Evolutionary conservation across 1,284 basidiomycete genomes (phyloP), one percentile per base, ranked within the genome.

Genomic region (Ustilago nuda): DNA sequence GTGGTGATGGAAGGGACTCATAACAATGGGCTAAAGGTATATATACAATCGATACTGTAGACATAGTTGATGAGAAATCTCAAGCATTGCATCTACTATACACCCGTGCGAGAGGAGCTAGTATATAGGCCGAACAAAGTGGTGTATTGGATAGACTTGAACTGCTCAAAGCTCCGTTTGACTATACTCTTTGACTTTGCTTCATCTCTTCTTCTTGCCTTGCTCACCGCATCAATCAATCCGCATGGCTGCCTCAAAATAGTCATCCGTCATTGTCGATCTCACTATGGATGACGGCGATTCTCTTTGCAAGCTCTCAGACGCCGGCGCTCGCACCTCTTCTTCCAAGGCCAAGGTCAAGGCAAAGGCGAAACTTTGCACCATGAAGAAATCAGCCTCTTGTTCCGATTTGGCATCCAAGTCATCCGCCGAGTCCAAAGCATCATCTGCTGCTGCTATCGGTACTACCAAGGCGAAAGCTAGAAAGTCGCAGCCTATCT

Each of bases 241-340:
- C 55, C 27, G 7, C 55, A 62, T 61, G 62, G 56, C 64, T 11
- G 52, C 33, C 32, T 13, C 56, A 37, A 15, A 60, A 30, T 15
- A 66, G 15, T 27, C 60, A 8, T 54, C 60, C 33, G 56, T 43
- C 52, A 37, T 56, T 17, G 65, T 76, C 32, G 68, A 72, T 45
- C 65, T 75, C 54, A 75, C 67, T 17, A 36, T 53, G 52, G 63
- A 62, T 55, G 62, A 62, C 50, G 56, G 48, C 8, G 67, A 62
- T n/a, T 68, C 66, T 3, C 69, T 76, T 9, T 76, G 69, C 9
- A 66, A 76, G 4, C 69, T 69, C 5, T 76, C 74, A 1, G 74
- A 76, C n/a, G 61, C 56, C 7, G 23, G 23, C 23, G 41, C 56
- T 8, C 33, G 48, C 13, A 35, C 60, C 27, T 56, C 72, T 9